Evolutionary conservation across 345 rosid genomes (phyloP), one percentile per base, ranked within the genome.

Genomic region (Lumnitzera racemosa): DNA sequence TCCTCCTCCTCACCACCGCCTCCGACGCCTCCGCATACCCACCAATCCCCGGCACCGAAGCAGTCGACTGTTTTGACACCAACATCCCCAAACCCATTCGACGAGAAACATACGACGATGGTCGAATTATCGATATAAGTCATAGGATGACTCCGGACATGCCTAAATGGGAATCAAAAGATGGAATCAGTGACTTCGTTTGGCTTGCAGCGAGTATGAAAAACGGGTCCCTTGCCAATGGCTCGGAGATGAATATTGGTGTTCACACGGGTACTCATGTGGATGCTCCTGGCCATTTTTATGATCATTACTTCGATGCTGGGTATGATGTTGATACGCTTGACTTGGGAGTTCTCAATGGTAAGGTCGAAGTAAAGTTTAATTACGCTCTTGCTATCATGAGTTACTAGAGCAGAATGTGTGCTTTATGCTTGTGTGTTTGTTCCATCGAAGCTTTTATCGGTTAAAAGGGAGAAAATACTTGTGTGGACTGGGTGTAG

Each of bases 201-300:
- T 16, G 70, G 75, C 78, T 72, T 17, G 65, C 72, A 15, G 43
- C 48, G 14, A 70, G 78, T 70, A 78, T 78, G 53, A 78, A 74
- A 72, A 83, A 83, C 46, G 89, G 85, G 1, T 74, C 82, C 6
- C 5, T 11, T 1, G 55, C 43, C 1, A 79, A 82, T 59, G n/a
- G 1, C 15, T 72, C 80, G 10, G 67, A 67, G 67, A 52, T 78
- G 56, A 74, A 74, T 71, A 46, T 83, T 53, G 63, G 63, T 1
- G 51, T 70, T 12, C 88, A 83, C 63, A 52, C 81, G 1, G 85
- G 88, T 48, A 83, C 88, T 1, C 88, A 83, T 49, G 61, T 78
- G 16, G 88, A 83, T 56, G 73, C 85, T 4, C 88, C 88, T 0
- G 76, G 80, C 12, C 88, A 83, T 57, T 47, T 73, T 53, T 80